A percentile compares a stretch with the other conserved stretches of the same genome.
Evolutionary conservation across 192 early-diverging fungal genomes (phyloP).

Genomic region (Borealophlyctis nickersoniae): DNA sequence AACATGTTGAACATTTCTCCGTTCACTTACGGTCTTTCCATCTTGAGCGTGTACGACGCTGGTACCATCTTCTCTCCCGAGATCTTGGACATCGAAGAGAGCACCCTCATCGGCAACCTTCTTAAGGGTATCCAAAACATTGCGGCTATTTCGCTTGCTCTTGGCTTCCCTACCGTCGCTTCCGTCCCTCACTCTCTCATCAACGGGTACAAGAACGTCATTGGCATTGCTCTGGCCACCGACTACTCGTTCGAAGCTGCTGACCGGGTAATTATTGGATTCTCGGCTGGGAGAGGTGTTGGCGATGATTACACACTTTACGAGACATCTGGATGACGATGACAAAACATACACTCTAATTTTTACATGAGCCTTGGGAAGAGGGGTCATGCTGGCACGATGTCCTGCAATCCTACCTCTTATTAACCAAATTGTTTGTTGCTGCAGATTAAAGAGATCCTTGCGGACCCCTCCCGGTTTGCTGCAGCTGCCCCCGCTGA

Average conservation of each 20-base stretch:
- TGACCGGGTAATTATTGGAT: constrained; percentile 64
- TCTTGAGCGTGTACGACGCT: constrained; percentile 89
- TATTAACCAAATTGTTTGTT: constrained; percentile 6
- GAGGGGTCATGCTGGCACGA: not conserved
- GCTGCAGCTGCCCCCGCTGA: constrained; percentile 78
- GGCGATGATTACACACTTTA: constrained; percentile 24
- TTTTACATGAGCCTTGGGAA: constrained; percentile 59
- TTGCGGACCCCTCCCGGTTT: constrained; percentile 87
- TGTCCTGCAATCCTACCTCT: not conserved
- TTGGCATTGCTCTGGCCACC: constrained; percentile 84
- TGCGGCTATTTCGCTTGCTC: constrained; percentile 80
- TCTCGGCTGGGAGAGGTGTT: not conserved
- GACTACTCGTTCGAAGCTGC: constrained; percentile 84
- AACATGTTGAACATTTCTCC: constrained; percentile 99
- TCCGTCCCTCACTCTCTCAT: constrained; percentile 93
- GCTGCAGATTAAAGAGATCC: constrained; percentile 83
- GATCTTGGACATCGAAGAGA: constrained; percentile 92
- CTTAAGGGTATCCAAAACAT: constrained; percentile 89
- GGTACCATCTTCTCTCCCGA: constrained; percentile 83
- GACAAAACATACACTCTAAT: constrained; percentile 64
- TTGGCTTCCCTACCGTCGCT: constrained; percentile 54
- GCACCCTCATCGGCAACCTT: constrained; percentile 79
- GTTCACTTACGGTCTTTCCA: constrained; percentile 98
- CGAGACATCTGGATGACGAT: constrained; percentile 24
- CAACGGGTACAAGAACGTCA: constrained; percentile 97